Evolutionary conservation across 768 basidiomycete species (phyloP).

Genomic region (Macrolepiota albuminosa): DNA sequence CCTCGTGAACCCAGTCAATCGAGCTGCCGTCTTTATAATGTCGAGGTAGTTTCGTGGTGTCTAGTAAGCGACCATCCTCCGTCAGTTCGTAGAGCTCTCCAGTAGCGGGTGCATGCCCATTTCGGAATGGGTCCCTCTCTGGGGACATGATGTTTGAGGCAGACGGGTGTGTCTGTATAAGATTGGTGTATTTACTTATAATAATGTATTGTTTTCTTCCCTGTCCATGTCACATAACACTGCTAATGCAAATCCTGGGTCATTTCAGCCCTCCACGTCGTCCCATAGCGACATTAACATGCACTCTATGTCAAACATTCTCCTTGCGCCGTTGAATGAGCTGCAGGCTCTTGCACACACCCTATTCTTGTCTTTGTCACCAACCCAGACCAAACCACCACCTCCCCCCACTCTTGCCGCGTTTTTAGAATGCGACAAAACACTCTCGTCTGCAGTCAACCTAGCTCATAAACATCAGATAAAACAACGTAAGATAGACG

Average conservation of each 20-base stretch:
- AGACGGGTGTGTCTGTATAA: not conserved
- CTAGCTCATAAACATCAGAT: slow-evolving; percentile 69
- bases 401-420: slow-evolving; percentile 55
- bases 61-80: slow-evolving; percentile 34
- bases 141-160: slow-evolving; percentile 6
- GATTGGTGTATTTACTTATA: no score
- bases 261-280: slow-evolving; percentile 4
- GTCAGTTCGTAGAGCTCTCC: slow-evolving; percentile 44
- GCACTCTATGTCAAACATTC: slow-evolving; percentile 54
- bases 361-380: slow-evolving; percentile 71
- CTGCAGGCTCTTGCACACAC: slow-evolving; percentile 61
- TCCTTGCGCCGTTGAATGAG: slow-evolving; percentile 58
- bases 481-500: slow-evolving; percentile 70
- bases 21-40: slow-evolving; percentile 57
- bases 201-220: slow-evolving; percentile 8
- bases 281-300: slow-evolving; percentile 4
- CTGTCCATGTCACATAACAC: slow-evolving; percentile 11
- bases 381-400: slow-evolving; percentile 56
- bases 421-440: slow-evolving; percentile 59
- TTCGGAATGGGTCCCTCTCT: slow-evolving; percentile 8
- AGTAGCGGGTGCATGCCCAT: slow-evolving; percentile 22
- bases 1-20: slow-evolving; percentile 69
- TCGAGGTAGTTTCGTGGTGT: slow-evolving; percentile 23
- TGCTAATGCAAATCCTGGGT: slow-evolving; percentile 8
- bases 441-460: slow-evolving; percentile 61